Percentiles rank a stretch among this genome's conserved stretches.
These are phyloP conservation scores for Helianthus tuberosus DNA, from an alignment of 129 eudicot species.

Conservation along the genomic window DNA sequence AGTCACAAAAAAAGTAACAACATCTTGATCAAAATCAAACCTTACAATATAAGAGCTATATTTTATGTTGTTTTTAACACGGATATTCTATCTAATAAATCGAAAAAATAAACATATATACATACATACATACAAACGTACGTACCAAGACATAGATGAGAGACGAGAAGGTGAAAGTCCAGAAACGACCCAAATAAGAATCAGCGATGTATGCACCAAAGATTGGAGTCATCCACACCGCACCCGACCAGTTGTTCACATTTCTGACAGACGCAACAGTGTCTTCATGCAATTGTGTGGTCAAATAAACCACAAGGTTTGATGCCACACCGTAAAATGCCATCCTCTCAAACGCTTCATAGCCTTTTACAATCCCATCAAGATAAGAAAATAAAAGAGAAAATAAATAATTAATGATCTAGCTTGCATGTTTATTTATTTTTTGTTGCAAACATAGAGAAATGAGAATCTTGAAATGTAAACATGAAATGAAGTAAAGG, in stretches of 20 bases:
- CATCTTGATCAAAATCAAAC: conserved; percentile 6
- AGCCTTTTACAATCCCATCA: conserved; percentile 40
- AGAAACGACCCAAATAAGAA: conserved; percentile 89
- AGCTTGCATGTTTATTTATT: not conserved
- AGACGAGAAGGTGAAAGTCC: conserved; percentile 91
- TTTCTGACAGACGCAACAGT: conserved; percentile 88
- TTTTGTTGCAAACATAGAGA: not conserved
- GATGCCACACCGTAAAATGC: conserved; percentile 97
- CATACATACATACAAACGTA: not conserved
- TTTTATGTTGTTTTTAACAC: conserved; percentile 1
- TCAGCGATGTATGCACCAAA: conserved; percentile 89
- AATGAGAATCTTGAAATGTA: conserved; percentile 31
- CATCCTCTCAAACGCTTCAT: conserved; percentile 98
- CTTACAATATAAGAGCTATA: not conserved
- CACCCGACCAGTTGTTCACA: conserved; percentile 91
- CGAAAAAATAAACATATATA: not conserved
- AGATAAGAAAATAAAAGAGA: not conserved
- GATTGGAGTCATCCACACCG: conserved; percentile 94
- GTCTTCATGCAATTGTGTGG: conserved; percentile 89
- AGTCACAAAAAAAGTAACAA: conserved; percentile 11
- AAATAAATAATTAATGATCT: not conserved
- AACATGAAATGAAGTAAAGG: conserved; percentile 26
- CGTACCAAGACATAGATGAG: conserved; percentile 79
- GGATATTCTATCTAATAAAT: not conserved
- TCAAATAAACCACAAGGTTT: conserved; percentile 86